These are phyloP conservation scores for Ananas comosus DNA, from an alignment of 176 grass and related monocot genomes.

Conservation along the genomic window DNA sequence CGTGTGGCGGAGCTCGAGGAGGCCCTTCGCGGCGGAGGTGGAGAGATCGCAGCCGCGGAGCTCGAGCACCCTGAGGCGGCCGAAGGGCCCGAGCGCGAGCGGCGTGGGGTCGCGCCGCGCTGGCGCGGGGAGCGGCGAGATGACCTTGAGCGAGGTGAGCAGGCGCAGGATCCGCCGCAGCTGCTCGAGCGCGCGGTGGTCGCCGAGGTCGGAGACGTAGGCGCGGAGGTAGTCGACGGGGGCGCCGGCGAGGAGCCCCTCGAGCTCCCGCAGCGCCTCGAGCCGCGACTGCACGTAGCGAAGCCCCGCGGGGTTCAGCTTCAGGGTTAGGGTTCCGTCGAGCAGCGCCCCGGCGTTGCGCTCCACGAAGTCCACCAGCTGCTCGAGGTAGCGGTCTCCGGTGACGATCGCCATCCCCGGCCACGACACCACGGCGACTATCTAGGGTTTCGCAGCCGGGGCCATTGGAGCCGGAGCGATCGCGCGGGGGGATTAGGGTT, in stretches of 20 bases:
- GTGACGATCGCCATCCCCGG: constrained; percentile 32
- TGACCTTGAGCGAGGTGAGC: constrained; percentile 75
- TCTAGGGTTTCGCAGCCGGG: constrained; percentile 31
- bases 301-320: constrained; percentile 84
- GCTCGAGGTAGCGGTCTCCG: constrained; percentile 83
- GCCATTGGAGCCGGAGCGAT: neutral
- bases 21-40: constrained; percentile 51
- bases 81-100: constrained; percentile 66
- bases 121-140: constrained; percentile 30
- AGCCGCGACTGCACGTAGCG: constrained; percentile 92
- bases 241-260: constrained; percentile 76
- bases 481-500: neutral
- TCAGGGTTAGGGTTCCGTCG: constrained; percentile 67
- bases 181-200: constrained; percentile 93
- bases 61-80: constrained; percentile 61
- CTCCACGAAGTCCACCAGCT: constrained; percentile 63
- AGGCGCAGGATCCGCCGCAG: constrained; percentile 75
- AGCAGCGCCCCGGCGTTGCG: constrained; percentile 54
- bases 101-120: constrained; percentile 59
- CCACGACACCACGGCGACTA: constrained; percentile 12
- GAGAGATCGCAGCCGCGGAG: constrained; percentile 75
- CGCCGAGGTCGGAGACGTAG: constrained; percentile 87
- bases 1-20: constrained; percentile 78
- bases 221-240: constrained; percentile 95
- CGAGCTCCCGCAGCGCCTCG: constrained; percentile 78